These are phyloP conservation scores for Talaromyces verruculosus DNA, from an alignment of 2,329 filamentous ascomycete species.

Conservation along the genomic window DNA sequence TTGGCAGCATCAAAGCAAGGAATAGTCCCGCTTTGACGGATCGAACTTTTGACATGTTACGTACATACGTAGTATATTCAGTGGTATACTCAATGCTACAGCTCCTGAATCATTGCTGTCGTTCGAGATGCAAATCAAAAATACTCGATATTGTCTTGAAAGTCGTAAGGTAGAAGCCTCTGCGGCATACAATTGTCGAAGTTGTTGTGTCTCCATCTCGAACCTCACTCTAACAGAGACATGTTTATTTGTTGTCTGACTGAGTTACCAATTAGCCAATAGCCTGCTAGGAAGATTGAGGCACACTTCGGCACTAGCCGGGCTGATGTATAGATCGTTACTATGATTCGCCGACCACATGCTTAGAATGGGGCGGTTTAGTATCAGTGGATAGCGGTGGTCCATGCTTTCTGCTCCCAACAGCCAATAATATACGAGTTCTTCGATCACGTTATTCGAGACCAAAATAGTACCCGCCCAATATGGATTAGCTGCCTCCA, in stretches of 20 bases:
- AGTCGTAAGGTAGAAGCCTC: neutral
- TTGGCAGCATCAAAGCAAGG: constrained; percentile 1
- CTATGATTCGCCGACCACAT: neutral
- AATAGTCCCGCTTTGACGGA: neutral
- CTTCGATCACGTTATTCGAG: neutral
- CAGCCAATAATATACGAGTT: neutral
- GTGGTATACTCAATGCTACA: neutral
- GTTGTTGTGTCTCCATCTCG: neutral
- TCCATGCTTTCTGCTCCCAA: neutral
- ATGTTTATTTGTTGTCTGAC: constrained; percentile 14
- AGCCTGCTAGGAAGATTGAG: neutral
- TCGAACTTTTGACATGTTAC: neutral
- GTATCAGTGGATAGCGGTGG: neutral
- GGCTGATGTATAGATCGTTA: neutral
- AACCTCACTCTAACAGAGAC: neutral
- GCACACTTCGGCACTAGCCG: constrained; percentile 9
- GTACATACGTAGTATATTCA: no score
- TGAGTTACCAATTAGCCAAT: neutral
- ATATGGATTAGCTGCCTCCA: neutral
- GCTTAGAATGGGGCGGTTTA: neutral
- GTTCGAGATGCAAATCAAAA: neutral
- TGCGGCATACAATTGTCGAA: neutral
- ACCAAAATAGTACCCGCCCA: neutral
- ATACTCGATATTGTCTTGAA: neutral
- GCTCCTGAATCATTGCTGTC: neutral